Percentiles rank a stretch among this genome's conserved stretches.
These are phyloP conservation scores for Quercus glauca DNA, from an alignment of 306 rosid genomes.

Conservation along the genomic window DNA sequence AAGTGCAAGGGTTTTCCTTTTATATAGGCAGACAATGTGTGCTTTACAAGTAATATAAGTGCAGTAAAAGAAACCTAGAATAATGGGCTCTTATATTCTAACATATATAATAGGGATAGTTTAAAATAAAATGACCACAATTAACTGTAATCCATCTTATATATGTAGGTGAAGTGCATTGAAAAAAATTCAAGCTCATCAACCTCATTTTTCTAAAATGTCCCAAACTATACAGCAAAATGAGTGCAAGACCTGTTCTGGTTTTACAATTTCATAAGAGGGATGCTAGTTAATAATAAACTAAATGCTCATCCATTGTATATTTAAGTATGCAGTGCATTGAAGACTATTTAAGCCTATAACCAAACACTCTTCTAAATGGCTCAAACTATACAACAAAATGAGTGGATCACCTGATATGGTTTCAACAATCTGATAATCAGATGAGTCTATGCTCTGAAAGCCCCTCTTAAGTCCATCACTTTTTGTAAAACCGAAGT, in stretches of 20 bases:
- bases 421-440: slow-evolving; percentile 46
- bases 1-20: too few relatives aligned
- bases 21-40: too few relatives aligned
- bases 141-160: not conserved
- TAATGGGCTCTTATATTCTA: too few relatives aligned
- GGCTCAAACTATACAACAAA: slow-evolving; percentile 13
- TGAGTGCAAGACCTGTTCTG: not conserved
- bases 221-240: not conserved
- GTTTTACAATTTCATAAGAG: not conserved
- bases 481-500: slow-evolving; percentile 32
- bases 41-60: too few relatives aligned
- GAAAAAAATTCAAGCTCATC: not conserved
- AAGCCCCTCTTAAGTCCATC: slow-evolving; percentile 57
- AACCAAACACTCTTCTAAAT: slow-evolving; percentile 5
- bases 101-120: not conserved
- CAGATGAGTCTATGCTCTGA: slow-evolving; percentile 49
- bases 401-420: slow-evolving; percentile 44
- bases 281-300: not conserved
- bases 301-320: not conserved
- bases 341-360: not conserved
- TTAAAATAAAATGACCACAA: not conserved
- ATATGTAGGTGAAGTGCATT: not conserved
- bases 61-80: too few relatives aligned
- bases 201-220: not conserved
- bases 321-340: not conserved